These are phyloP conservation scores for Vanderwaltozyma polyspora DNA, from an alignment of 805 yeast genomes.

Conservation along the genomic window DNA sequence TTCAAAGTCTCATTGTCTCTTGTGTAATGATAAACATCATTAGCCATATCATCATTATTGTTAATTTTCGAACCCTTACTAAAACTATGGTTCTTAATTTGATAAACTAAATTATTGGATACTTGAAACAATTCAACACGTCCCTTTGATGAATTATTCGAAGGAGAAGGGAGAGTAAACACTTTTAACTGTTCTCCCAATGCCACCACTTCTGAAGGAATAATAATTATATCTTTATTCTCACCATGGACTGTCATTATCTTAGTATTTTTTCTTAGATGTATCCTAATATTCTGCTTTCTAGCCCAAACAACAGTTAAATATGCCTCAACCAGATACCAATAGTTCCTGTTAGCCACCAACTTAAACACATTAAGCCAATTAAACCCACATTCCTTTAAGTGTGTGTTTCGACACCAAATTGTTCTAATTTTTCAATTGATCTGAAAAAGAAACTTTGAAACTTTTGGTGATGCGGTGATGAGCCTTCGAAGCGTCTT, in stretches of 20 bases:
- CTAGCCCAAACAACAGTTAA: no score
- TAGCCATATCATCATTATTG: slow-evolving; percentile 13
- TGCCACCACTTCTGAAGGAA: background rate
- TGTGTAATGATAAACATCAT: slow-evolving; percentile 19
- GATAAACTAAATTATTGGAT: slow-evolving; percentile 7
- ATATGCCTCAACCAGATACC: no score
- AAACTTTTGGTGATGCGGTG: no score
- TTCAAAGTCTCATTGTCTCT: slow-evolving; percentile 15
- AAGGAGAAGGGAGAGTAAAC: slow-evolving; percentile 22
- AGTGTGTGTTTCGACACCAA: no score
- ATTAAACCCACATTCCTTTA: no score
- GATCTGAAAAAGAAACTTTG: no score
- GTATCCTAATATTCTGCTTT: no score
- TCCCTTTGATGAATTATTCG: slow-evolving; percentile 15
- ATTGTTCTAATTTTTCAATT: no score
- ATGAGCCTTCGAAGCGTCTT: no score
- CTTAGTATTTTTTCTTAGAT: no score
- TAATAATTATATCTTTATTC: background rate
- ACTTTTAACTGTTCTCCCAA: background rate
- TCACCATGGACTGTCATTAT: background rate
- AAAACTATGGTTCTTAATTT: slow-evolving; percentile 15
- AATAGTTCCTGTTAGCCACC: no score
- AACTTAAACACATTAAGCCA: no score
- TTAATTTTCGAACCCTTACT: slow-evolving; percentile 17
- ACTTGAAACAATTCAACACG: slow-evolving; percentile 9